Evolutionary conservation across 306 rosid species (phyloP).

Genomic region (Cicer arietinum): DNA sequence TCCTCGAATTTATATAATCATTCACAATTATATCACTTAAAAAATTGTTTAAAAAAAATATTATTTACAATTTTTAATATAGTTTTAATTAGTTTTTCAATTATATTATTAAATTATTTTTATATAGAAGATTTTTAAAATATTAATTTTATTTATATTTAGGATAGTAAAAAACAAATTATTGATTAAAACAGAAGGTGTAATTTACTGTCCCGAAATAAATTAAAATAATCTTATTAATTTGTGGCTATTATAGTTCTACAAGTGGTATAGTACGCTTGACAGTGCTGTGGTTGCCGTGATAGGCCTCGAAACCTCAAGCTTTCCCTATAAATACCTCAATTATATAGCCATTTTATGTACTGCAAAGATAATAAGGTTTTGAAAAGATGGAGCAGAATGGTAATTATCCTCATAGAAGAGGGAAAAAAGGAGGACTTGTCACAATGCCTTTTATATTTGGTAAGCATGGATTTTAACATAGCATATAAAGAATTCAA

Average conservation of each 20-base stretch:
- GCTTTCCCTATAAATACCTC: conserved; percentile 55
- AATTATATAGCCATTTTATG: conserved; percentile 25
- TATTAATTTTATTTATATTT: no score
- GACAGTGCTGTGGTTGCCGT: neutral
- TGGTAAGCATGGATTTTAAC: conserved; percentile 51
- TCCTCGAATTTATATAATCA: no score
- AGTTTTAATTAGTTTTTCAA: no score
- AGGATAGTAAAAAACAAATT: no score
- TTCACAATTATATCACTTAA: no score
- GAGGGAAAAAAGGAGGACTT: conserved; percentile 75
- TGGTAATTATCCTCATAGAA: conserved; percentile 34
- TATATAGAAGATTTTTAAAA: no score
- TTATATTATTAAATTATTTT: no score
- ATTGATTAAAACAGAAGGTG: no score
- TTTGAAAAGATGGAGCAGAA: conserved; percentile 54
- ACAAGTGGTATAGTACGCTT: conserved; percentile 39
- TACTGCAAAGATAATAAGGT: conserved; percentile 18
- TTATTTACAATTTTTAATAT: no score
- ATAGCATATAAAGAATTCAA: no score
- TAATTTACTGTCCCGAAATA: neutral
- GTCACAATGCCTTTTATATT: conserved; percentile 96
- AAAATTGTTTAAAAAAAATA: no score
- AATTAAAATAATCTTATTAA: neutral
- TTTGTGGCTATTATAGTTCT: conserved; percentile 5
- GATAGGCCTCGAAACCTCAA: conserved; percentile 32